Conservation (phyloP, 1,139 yeast species). For the Entelexis paramagnoliae region DNA sequence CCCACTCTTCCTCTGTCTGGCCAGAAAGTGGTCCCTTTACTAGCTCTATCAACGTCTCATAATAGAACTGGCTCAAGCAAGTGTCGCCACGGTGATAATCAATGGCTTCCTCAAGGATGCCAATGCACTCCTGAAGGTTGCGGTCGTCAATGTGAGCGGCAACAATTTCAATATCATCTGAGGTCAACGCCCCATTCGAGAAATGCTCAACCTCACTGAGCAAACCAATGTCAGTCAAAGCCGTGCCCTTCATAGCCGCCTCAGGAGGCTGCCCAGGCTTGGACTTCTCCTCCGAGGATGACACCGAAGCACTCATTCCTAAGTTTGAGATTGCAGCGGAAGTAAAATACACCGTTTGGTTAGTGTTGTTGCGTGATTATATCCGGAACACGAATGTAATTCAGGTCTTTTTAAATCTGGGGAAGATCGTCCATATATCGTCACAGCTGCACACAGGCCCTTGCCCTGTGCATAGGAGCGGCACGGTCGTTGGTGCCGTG, state of each 20-base stretch:
- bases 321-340: too few species aligned
- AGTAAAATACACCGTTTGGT: too few species aligned
- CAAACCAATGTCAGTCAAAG: constrained; percentile 1
- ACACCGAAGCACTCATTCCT: neutral
- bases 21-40: constrained; percentile 23
- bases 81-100: constrained; percentile 40
- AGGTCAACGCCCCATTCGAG: constrained; percentile 13
- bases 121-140: constrained; percentile 32
- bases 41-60: constrained; percentile 27
- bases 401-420: too few species aligned
- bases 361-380: too few species aligned
- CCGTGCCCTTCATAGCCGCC: neutral
- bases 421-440: neutral
- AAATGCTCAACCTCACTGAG: constrained; percentile 12
- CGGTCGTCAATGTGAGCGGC: constrained; percentile 19
- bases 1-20: constrained; percentile 27
- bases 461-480: neutral
- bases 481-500: neutral
- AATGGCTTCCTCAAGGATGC: constrained; percentile 35
- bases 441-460: neutral
- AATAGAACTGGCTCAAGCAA: constrained; percentile 38
- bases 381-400: too few species aligned
- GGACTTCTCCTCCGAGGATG: neutral
- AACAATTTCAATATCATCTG: constrained; percentile 21
- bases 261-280: neutral